Evolutionary conservation across 2,329 filamentous ascomycete species (phyloP).

Genomic region (Acrodontium crateriforme): DNA sequence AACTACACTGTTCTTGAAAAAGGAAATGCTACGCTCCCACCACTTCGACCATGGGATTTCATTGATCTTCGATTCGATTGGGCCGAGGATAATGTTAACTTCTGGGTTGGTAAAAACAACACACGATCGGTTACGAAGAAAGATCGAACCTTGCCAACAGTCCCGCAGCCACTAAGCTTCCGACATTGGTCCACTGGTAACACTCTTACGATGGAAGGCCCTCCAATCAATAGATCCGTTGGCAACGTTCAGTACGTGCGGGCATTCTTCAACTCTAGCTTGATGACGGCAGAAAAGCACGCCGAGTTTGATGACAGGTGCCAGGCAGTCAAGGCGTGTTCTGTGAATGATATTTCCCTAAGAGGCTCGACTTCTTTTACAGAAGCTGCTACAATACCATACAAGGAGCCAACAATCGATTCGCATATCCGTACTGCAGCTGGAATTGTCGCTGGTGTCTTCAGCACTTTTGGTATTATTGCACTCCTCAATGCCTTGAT

Average conservation of each 20-base stretch:
- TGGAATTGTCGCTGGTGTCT: slow-evolving; percentile 15
- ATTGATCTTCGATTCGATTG: slow-evolving; percentile 32
- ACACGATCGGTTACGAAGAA: slow-evolving; percentile 20
- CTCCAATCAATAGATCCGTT: slow-evolving; percentile 23
- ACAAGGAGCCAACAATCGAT: slow-evolving; percentile 6
- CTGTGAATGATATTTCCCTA: slow-evolving; percentile 4
- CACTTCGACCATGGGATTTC: slow-evolving; percentile 27
- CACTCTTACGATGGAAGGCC: slow-evolving; percentile 28
- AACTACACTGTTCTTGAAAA: slow-evolving; percentile 20
- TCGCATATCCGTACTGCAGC: slow-evolving; percentile 10
- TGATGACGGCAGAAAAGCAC: slow-evolving; percentile 18
- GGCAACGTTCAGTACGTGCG: slow-evolving; percentile 31
- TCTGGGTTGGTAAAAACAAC: slow-evolving; percentile 26
- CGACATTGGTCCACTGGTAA: slow-evolving; percentile 35
- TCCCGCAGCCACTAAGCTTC: slow-evolving; percentile 27
- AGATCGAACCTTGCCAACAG: slow-evolving; percentile 24
- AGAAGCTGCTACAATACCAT: slow-evolving; percentile 8
- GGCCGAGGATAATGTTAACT: slow-evolving; percentile 27
- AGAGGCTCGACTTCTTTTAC: slow-evolving; percentile 11
- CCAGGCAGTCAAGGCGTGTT: slow-evolving; percentile 1
- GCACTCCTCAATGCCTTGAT: slow-evolving; percentile 16
- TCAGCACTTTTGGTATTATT: slow-evolving; percentile 14
- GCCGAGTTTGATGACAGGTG: slow-evolving; percentile 6
- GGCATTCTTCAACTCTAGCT: slow-evolving; percentile 34
- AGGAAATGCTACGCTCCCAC: not conserved